Evolutionary conservation across 345 rosid genomes (phyloP), one percentile per base, ranked within the genome.

Genomic region (Garcia nutans): DNA sequence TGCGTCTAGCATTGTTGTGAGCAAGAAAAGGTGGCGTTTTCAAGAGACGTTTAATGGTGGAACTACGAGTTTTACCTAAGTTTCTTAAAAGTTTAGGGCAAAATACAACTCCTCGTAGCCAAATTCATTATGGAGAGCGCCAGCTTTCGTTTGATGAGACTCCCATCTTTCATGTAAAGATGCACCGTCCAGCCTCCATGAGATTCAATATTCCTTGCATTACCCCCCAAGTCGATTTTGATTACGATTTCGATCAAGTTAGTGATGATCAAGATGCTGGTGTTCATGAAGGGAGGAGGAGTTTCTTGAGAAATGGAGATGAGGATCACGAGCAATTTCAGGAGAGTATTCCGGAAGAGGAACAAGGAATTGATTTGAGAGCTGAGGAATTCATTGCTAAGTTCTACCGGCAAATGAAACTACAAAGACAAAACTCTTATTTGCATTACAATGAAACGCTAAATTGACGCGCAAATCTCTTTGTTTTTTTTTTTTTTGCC

Each of bases 371-470:
- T 69, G 98, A 96, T 77, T 73, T 76, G 70, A 88, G 87, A 81
- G 99, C 99, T 0, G 99, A 90, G 81, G 85, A 87, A 90, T 96
- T 96, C 76, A 96, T 93, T 66, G 91, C 92, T 24, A 82, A 86
- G 56, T 93, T 96, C 83, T 85, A 89, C 62, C 75, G 84, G 76
- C 92, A 92, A 77, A 87, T 96, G 75, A 96, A 85, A 88, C 84
- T 93, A 76, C 98, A 93, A 78, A 87, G 97, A 67, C 94, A 93
- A 85, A 75, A 89, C 71, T 96, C 97, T 5, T 86, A 83, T 80
- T 58, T 84, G 28, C 83, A 86, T 79, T 84, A 88, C 77, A 78
- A 84, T 15, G 86, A 88, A 47, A 84, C 72, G 69, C 70, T 64
- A 8, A 58, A 59, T 50, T 56, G 44, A 37, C 78, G 71, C 19